Base-by-base conservation (phyloP, 2,329 filamentous ascomycete genomes). In the Simplicillium aogashimaense region DNA sequence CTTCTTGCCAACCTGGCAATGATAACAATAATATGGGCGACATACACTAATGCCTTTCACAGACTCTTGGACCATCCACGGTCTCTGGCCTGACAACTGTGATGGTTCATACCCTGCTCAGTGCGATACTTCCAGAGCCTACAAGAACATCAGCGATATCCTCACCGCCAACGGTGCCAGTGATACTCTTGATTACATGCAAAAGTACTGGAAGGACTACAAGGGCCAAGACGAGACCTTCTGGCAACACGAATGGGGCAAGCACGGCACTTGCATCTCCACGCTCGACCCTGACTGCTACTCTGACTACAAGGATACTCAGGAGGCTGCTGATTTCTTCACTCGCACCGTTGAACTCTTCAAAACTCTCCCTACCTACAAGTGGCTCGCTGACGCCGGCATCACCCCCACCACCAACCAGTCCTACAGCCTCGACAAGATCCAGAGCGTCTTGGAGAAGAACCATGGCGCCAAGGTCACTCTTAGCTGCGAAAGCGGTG, bases 201-300 rank as follows among this genome's bases (percentile, higher is more conserved):
- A 72, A 38, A 74, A 64, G 2, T 85, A 81, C 63, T 87, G 83
- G 83, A 80, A 84, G 55, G 77, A 81, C 53, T 74, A 79, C 58
- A 55, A 72, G 37, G 81, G 80, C 41, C 60, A 78, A 33, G 74
- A 82, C 47, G 72, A 81, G 50, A 61, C 60, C 10, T 76, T 87
- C 49, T 87, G 83, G 83, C 66, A 81, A 54, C 81, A 86, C 56
- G 83, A 87, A 58, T 87, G 78, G 76, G 65, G 67, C 47, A 87
- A 85, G 57, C 83, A 88, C 55, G 84, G 83, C 41, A 72, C 69
- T n/a, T 86, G 83, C 60, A 75, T 86, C 47, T 77, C 68, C 50
- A 87, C 83, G 0, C 67, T 87, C 9, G 67, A 79, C 36, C 74
- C 82, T 0, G 58, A 61, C 14, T 88, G 83, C 65, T 88, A 86